Percentiles rank a stretch among this genome's conserved stretches.
phyloP scores from a whole-genome alignment of 225 moss, liverwort and hornwort genomes.

The Rhytidiadelphus loreus region DNA sequence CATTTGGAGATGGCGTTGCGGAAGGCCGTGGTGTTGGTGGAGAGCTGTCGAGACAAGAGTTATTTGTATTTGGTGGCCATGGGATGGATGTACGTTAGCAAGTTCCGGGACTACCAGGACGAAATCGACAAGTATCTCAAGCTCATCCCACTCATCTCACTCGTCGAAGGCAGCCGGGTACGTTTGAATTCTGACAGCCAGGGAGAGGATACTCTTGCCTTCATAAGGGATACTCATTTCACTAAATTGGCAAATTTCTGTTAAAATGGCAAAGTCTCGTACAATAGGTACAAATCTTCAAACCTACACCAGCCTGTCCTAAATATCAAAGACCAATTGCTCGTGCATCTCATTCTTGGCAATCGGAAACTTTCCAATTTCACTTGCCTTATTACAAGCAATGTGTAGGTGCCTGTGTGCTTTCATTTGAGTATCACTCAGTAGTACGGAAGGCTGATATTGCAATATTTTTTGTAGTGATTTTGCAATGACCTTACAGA shows the following conservation, averaged over 20 bases:
- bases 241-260: background rate
- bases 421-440: background rate
- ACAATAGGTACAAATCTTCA: background rate
- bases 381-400: background rate
- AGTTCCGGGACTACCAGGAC: conserved; percentile 82
- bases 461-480: background rate
- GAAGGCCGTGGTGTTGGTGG: conserved; percentile 66
- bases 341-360: background rate
- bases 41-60: conserved; percentile 92
- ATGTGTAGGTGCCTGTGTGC: too few relatives aligned
- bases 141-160: conserved; percentile 86
- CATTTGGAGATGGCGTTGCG: conserved; percentile 70
- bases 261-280: background rate
- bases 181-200: background rate
- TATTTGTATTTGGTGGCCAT: conserved; percentile 92
- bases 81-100: conserved; percentile 83
- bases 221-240: background rate
- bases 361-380: background rate
- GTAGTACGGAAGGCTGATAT: background rate
- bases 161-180: conserved; percentile 68
- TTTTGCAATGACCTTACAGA: background rate
- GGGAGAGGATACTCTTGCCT: background rate
- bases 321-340: background rate
- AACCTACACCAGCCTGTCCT: background rate
- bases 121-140: conserved; percentile 90